These are phyloP conservation scores for Perkinsus olseni DNA, from an alignment of 169 alveolate genomes.

Conservation along the genomic window DNA sequence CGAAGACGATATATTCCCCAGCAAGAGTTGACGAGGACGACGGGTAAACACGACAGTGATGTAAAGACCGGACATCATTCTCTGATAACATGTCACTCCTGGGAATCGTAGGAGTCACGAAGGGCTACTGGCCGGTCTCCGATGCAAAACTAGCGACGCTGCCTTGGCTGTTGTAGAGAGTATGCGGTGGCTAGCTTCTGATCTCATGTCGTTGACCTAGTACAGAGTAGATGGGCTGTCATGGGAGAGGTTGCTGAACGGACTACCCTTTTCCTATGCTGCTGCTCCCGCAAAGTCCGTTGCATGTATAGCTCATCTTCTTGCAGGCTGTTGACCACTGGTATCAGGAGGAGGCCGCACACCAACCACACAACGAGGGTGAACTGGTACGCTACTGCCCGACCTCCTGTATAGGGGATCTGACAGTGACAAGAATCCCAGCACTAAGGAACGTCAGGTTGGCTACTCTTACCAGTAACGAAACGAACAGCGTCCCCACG, in stretches of 20 bases:
- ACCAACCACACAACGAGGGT: background rate
- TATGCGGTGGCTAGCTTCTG: background rate
- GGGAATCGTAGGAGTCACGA: too few species aligned
- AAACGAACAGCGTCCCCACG: conserved; percentile 21
- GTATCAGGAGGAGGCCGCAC: background rate
- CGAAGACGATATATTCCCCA: too few species aligned
- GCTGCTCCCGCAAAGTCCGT: background rate
- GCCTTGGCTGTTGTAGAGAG: background rate
- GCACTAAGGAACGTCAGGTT: background rate
- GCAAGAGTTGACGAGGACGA: too few species aligned
- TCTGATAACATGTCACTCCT: too few species aligned
- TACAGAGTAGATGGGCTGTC: background rate
- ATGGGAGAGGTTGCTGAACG: background rate
- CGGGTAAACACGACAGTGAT: too few species aligned
- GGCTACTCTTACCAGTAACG: background rate
- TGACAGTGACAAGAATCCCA: background rate
- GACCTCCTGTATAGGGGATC: background rate
- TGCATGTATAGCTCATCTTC: background rate
- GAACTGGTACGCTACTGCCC: background rate
- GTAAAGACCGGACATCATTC: too few species aligned
- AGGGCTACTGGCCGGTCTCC: background rate
- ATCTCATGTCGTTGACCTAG: background rate
- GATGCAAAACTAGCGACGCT: background rate
- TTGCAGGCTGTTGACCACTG: background rate
- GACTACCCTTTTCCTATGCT: background rate